Evolutionary conservation across 2,329 filamentous ascomycete genomes (phyloP).

Genomic region (Beauveria varroae): DNA sequence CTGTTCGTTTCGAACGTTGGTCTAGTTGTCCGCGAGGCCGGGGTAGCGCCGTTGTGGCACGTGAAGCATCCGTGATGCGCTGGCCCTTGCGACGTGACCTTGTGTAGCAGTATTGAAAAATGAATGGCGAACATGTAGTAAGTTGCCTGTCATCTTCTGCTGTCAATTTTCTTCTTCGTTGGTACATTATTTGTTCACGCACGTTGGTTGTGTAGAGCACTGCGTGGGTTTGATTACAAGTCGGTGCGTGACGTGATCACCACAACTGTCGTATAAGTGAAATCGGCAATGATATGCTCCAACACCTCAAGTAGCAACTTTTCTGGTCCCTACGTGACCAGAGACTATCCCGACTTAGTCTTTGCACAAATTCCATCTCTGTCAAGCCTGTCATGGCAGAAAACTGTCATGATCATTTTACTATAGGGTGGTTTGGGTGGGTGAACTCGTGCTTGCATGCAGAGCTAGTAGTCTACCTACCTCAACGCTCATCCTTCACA

Average conservation of each 20-base stretch:
- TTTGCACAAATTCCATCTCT: background rate
- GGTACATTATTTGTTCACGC: background rate
- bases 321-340: background rate
- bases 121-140: background rate
- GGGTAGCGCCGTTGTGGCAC: background rate
- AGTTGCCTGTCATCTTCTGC: background rate
- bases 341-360: rapidly evolving
- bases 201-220: background rate
- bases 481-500: background rate
- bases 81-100: background rate
- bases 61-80: background rate
- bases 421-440: conserved; percentile 3
- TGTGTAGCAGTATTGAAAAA: background rate
- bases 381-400: background rate
- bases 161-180: background rate
- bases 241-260: background rate
- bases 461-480: background rate
- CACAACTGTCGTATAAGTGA: background rate
- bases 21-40: background rate
- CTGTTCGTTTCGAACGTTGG: background rate
- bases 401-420: background rate
- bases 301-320: background rate
- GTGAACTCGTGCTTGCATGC: background rate
- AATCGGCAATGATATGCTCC: too few species aligned
- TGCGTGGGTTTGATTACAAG: too few species aligned